Conservation (phyloP, 768 basidiomycete genomes). For the Suillus bovinus region DNA sequence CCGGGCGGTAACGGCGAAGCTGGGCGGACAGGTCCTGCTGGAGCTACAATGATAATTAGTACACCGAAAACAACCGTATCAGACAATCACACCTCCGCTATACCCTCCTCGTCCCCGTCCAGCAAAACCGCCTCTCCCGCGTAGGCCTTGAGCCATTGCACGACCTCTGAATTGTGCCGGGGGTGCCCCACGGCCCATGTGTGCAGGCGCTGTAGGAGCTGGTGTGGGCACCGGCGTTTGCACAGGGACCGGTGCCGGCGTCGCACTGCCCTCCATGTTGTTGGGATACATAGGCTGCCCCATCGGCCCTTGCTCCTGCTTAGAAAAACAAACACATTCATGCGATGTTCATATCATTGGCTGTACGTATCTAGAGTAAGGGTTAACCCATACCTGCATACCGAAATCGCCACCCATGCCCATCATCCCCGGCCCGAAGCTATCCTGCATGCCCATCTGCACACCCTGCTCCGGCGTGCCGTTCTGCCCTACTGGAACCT, state of each 20-base stretch:
- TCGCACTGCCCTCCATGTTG: conserved; percentile 56
- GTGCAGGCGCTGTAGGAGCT: conserved; percentile 28
- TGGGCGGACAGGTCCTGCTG: conserved; percentile 64
- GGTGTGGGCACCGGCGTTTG: conserved; percentile 34
- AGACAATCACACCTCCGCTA: conserved; percentile 39
- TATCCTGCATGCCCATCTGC: conserved; percentile 43
- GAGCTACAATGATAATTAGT: conserved; percentile 24
- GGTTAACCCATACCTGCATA: conserved; percentile 62
- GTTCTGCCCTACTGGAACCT: conserved; percentile 37
- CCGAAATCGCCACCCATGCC: conserved; percentile 67
- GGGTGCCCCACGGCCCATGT: conserved; percentile 29
- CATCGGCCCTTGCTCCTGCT: conserved; percentile 62
- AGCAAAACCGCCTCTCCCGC: conserved; percentile 44
- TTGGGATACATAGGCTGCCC: conserved; percentile 68
- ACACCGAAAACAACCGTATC: neutral
- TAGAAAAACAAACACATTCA: conserved; percentile 22
- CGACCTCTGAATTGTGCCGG: conserved; percentile 47
- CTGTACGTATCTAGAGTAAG: conserved; percentile 35
- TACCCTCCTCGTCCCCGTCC: conserved; percentile 40
- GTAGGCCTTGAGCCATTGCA: conserved; percentile 42
- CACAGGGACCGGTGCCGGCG: conserved; percentile 47
- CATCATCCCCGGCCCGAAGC: conserved; percentile 58
- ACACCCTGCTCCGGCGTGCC: conserved; percentile 40
- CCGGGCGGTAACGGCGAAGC: conserved; percentile 85
- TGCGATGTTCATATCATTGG: conserved; percentile 36